These are phyloP conservation scores for Coemansia sp. DNA, from an alignment of 192 early-diverging fungal species.

Conservation along the genomic window DNA sequence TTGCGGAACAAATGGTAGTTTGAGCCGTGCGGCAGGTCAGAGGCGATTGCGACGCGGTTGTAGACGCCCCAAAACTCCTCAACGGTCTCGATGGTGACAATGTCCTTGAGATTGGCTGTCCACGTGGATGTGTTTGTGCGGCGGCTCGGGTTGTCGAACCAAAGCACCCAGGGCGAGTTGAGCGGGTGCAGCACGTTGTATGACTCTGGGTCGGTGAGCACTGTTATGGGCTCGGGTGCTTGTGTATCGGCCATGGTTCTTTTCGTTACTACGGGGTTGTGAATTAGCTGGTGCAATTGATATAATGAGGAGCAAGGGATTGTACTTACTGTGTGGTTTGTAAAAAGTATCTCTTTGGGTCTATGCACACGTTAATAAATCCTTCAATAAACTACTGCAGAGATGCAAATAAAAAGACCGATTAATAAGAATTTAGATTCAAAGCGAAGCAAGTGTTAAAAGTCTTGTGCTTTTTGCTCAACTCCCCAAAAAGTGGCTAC, in stretches of 20 bases:
- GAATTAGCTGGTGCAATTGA: background rate
- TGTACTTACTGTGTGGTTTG: background rate
- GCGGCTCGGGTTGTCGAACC: slow-evolving; percentile 88
- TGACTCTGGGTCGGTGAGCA: slow-evolving; percentile 64
- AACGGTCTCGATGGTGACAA: slow-evolving; percentile 90
- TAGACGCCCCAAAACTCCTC: slow-evolving; percentile 98
- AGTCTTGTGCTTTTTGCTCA: background rate
- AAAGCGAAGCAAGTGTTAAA: background rate
- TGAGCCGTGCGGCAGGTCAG: slow-evolving; percentile 69
- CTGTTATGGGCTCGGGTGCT: slow-evolving; percentile 17
- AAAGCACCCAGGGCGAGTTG: slow-evolving; percentile 88
- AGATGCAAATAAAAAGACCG: slow-evolving; percentile 14
- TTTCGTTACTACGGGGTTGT: background rate
- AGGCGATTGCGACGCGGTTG: slow-evolving; percentile 82
- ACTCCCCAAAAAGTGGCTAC: background rate
- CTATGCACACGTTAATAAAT: background rate
- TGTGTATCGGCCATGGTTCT: background rate
- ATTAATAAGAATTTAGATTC: background rate
- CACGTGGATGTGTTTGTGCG: slow-evolving; percentile 75
- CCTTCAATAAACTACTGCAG: background rate
- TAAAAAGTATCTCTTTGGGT: too few species aligned
- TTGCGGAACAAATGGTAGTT: slow-evolving; percentile 96
- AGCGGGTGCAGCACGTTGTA: slow-evolving; percentile 88
- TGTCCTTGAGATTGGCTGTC: slow-evolving; percentile 80
- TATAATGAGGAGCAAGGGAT: too few species aligned